Base-by-base conservation (phyloP, 768 basidiomycete genomes). In the Trametes elegans region DNA sequence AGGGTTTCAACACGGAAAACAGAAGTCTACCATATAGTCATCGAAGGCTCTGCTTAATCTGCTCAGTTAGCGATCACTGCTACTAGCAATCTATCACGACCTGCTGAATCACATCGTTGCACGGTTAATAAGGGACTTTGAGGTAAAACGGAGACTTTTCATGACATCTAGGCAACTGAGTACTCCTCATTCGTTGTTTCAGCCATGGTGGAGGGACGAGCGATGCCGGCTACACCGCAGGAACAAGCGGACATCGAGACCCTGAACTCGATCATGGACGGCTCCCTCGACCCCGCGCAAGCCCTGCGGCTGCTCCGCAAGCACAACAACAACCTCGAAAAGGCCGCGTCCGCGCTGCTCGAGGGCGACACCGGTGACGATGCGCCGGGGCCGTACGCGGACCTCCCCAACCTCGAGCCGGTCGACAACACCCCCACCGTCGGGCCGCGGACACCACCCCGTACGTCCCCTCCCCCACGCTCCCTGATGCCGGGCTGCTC, bases 291-390 rank as follows among this genome's bases (percentile, higher is more conserved):
- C 50, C 68, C 67, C 9, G 76, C 79, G 28, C 71, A 79, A 18
- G 81, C 77, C 7, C 78, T 78, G 26, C 73, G 77, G n/a, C 75
- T 87, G 19, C 72, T 87, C 51, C 73, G 80, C 49, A 84, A 84
- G 66, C 76, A 81, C 66, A 78, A 78, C 34, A 82, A 85, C 21
- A 74, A 88, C 46, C 27, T 70, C n/a, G 65, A 73, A 26, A 70
- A 71, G 57, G 68, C 72, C n/a, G 67, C 70, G 8, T 55, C 62
- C 9, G 66, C 71, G 2, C 50, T 74, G 14, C 54, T 72, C 26
- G 70, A 70, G 28, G 69, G 66, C 7, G 64, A 69, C 45, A 64
- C 53, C 9, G 69, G 60, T 18, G 59, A 49, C 3, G 53, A 46
- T 28, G 59, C 49, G 16, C 27, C 50, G 18, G 32, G 55, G 42